Conservation (phyloP, 352 stramenopile genomes). For the Globisporangium splendens region DNA sequence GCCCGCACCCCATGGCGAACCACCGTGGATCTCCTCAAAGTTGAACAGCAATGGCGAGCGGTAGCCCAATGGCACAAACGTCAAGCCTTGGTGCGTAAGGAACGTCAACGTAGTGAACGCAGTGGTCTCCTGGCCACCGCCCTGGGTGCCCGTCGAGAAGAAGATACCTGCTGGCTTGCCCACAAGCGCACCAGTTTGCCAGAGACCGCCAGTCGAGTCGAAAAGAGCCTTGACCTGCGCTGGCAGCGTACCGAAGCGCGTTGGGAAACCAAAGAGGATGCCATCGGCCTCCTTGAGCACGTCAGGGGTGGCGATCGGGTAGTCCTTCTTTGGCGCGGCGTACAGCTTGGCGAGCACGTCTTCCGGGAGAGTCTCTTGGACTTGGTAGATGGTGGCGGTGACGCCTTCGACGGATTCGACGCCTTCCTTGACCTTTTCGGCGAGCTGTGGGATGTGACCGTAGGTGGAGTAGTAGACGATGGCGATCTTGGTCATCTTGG, state of each 20-base stretch:
- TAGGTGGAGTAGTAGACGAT: constrained; percentile 83
- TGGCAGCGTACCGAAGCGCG: constrained; percentile 68
- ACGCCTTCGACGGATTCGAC: constrained; percentile 58
- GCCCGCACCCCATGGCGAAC: too few relatives aligned
- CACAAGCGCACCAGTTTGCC: constrained; percentile 52
- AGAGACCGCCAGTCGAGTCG: constrained; percentile 64
- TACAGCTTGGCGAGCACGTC: constrained; percentile 67
- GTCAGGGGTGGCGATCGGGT: constrained; percentile 50
- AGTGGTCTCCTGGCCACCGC: constrained; percentile 77
- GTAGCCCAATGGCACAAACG: too few relatives aligned
- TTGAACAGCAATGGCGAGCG: too few relatives aligned
- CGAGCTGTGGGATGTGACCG: constrained; percentile 64
- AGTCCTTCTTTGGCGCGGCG: constrained; percentile 55
- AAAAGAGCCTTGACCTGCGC: constrained; percentile 81
- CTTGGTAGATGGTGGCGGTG: constrained; percentile 51
- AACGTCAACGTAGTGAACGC: constrained; percentile 64
- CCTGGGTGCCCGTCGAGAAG: constrained; percentile 52
- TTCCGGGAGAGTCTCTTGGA: constrained; percentile 68
- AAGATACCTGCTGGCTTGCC: constrained; percentile 77
- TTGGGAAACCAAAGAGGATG: constrained; percentile 84
- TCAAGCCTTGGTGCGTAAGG: constrained; percentile 34
- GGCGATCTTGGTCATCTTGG: constrained; percentile 50
- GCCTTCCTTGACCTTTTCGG: too few relatives aligned
- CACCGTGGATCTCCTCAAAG: too few relatives aligned
- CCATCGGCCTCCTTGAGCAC: constrained; percentile 63